Evolutionary conservation across 1,139 yeast species (phyloP).

Genomic region (Zygosaccharomyces pseudobailii): DNA sequence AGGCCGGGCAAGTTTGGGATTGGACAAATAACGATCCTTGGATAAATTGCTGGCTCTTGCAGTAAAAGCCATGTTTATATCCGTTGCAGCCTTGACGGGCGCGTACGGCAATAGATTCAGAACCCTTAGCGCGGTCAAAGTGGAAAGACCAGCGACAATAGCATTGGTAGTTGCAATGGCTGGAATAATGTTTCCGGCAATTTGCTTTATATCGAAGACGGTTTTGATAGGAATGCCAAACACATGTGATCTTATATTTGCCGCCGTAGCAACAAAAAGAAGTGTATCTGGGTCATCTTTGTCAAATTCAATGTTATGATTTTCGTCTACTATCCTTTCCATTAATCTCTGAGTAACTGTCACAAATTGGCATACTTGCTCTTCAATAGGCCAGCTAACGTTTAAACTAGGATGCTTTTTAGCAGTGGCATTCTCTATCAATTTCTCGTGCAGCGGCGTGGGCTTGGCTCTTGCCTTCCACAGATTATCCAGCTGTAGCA

Average conservation of each 20-base stretch:
- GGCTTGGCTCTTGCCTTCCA: conserved; percentile 77
- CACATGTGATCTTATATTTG: conserved; percentile 72
- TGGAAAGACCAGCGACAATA: conserved; percentile 83
- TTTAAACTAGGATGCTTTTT: conserved; percentile 17
- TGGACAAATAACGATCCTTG: conserved; percentile 51
- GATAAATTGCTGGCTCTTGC: conserved; percentile 56
- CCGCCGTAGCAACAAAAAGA: conserved; percentile 80
- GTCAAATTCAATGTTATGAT: conserved; percentile 60
- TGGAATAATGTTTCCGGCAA: conserved; percentile 97
- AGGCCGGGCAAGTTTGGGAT: conserved; percentile 57
- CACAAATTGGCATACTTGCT: conserved; percentile 59
- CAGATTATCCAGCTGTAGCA: conserved; percentile 64
- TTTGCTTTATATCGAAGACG: conserved; percentile 83
- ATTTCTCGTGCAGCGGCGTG: conserved; percentile 43
- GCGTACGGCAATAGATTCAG: conserved; percentile 34
- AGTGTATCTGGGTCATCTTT: conserved; percentile 93
- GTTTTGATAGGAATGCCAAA: conserved; percentile 71
- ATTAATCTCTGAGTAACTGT: conserved; percentile 49
- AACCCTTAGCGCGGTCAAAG: conserved; percentile 61
- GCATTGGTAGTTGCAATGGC: conserved; percentile 99
- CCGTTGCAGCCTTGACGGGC: conserved; percentile 18
- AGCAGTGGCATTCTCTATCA: conserved; percentile 5
- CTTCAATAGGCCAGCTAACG: conserved; percentile 52
- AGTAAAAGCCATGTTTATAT: conserved; percentile 52
- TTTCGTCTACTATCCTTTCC: conserved; percentile 42